These are phyloP conservation scores for Neocucurbitaria cava DNA, from an alignment of 2,329 filamentous ascomycete species.

Conservation along the genomic window DNA sequence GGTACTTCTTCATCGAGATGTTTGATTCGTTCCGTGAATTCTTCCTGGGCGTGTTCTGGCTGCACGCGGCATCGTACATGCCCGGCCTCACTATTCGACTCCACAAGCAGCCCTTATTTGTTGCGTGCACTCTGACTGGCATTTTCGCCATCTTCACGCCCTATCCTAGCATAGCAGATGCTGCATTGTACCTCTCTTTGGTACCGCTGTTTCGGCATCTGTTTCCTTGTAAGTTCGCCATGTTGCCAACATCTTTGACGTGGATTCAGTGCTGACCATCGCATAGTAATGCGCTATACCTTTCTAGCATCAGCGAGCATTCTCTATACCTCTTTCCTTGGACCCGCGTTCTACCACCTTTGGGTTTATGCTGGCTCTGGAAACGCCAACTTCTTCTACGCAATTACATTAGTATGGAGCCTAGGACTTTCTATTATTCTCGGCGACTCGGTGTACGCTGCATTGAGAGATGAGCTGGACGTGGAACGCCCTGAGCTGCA, in stretches of 20 bases:
- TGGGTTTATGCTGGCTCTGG: conserved; percentile 99
- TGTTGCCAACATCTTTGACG: not conserved
- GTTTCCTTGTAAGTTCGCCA: conserved; percentile 70
- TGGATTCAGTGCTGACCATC: conserved; percentile 11
- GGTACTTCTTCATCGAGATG: conserved; percentile 99
- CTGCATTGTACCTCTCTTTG: conserved; percentile 82
- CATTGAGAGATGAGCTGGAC: conserved; percentile 92
- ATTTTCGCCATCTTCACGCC: conserved; percentile 96
- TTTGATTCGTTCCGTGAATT: conserved; percentile 98
- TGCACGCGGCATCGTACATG: conserved; percentile 90
- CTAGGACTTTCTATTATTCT: conserved; percentile 85
- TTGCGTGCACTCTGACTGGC: conserved; percentile 82
- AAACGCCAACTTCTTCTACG: conserved; percentile 99
- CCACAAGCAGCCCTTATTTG: conserved; percentile 83
- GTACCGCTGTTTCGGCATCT: conserved; percentile 89
- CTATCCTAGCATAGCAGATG: conserved; percentile 91
- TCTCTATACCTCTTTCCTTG: conserved; percentile 85
- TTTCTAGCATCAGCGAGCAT: conserved; percentile 85
- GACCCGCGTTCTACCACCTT: conserved; percentile 93
- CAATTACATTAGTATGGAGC: conserved; percentile 98
- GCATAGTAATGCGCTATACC: conserved; percentile 83
- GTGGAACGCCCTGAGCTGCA: conserved; percentile 87
- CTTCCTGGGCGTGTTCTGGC: conserved; percentile 97
- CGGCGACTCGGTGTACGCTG: conserved; percentile 86
- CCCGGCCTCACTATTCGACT: conserved; percentile 84